Conservation (phyloP, 768 basidiomycete species). For the Thelephora aurantiotincta region DNA sequence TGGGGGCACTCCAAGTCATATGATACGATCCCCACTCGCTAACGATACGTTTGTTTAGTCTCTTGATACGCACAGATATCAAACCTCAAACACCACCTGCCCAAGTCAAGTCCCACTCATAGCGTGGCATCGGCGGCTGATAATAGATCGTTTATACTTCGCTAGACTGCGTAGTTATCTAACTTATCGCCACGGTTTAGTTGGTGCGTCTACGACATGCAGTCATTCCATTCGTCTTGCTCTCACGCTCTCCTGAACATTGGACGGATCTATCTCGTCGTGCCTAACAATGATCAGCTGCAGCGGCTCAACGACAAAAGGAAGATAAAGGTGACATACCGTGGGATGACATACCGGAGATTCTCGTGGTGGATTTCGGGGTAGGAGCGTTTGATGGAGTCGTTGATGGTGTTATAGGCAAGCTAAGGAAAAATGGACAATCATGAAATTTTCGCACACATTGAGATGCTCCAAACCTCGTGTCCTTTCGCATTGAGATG, state of each 20-base stretch:
- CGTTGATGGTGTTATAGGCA: conserved; percentile 46
- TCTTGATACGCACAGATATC: too few relatives aligned
- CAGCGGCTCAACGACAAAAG: conserved; percentile 1
- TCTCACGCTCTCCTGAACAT: not conserved
- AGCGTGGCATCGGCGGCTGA: too few relatives aligned
- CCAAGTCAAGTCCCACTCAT: too few relatives aligned
- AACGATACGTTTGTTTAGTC: too few relatives aligned
- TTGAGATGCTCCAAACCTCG: conserved; percentile 27
- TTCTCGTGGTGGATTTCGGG: conserved; percentile 60
- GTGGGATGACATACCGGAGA: conserved; percentile 40
- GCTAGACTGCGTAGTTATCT: too few relatives aligned
- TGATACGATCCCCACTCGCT: too few relatives aligned
- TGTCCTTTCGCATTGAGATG: conserved; percentile 73
- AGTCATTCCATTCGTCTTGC: too few relatives aligned
- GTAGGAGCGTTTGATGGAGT: conserved; percentile 38
- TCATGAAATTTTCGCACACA: not conserved
- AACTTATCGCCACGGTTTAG: too few relatives aligned
- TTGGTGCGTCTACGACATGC: too few relatives aligned
- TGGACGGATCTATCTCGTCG: not conserved
- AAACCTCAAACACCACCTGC: too few relatives aligned
- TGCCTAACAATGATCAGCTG: not conserved
- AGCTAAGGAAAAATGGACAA: conserved; percentile 26
- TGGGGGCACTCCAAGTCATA: too few relatives aligned
- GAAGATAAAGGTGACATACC: conserved; percentile 25
- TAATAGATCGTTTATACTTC: too few relatives aligned